phyloP scores from a whole-genome alignment of 805 yeast genomes.

The Zygosaccharomyces kombuchaensis region DNA sequence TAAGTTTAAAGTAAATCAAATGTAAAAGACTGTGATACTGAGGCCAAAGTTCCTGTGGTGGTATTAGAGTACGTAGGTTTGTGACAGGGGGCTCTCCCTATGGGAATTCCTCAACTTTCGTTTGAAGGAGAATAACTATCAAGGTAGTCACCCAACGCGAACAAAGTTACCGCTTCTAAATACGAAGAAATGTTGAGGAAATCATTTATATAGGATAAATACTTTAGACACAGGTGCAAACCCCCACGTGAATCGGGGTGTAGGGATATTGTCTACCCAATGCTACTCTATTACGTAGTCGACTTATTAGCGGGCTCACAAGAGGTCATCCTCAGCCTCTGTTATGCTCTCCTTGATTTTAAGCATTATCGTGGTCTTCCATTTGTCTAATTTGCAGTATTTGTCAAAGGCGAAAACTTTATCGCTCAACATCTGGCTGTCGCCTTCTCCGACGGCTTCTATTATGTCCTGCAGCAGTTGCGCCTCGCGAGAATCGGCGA shows the following conservation, averaged over 20 bases:
- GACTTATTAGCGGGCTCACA: conserved; percentile 12
- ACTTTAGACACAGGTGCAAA: too few species aligned
- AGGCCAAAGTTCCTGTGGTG: too few species aligned
- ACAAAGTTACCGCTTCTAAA: too few species aligned
- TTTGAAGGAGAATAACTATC: too few species aligned
- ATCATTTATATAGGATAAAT: not conserved
- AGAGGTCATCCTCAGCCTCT: conserved; percentile 64
- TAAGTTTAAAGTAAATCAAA: not conserved
- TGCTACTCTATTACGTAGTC: not conserved
- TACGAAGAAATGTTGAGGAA: too few species aligned
- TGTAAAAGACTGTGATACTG: too few species aligned
- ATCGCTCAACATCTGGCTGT: conserved; percentile 67
- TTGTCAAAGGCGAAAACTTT: conserved; percentile 81
- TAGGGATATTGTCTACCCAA: not conserved
- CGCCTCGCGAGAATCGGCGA: conserved; percentile 69
- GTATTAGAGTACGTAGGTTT: too few species aligned
- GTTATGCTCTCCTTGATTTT: conserved; percentile 73
- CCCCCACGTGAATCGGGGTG: not conserved
- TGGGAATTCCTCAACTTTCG: too few species aligned
- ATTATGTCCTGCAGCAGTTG: conserved; percentile 61
- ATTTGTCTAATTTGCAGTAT: conserved; percentile 80
- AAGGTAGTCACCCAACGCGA: too few species aligned
- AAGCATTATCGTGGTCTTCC: conserved; percentile 80
- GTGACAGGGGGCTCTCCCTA: too few species aligned
- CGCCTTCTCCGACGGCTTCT: conserved; percentile 75